Evolutionary conservation across 176 grass and related monocot species (phyloP).

Genomic region (Bothriochloa decipiens): DNA sequence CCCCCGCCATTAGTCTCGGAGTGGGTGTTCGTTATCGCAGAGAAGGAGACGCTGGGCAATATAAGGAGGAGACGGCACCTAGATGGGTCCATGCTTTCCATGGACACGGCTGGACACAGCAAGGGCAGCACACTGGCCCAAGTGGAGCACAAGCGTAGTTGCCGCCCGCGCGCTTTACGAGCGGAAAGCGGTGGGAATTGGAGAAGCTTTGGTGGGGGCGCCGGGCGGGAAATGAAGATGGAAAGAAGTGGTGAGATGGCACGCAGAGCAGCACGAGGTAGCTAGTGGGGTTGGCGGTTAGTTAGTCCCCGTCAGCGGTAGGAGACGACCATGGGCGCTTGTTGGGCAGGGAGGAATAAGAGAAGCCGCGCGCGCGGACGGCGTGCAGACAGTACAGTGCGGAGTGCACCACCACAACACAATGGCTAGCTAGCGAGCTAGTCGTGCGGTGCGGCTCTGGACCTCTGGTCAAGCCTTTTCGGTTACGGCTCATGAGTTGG

Average conservation of each 20-base stretch:
- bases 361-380: background rate
- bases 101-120: background rate
- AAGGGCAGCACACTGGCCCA: conserved; percentile 3
- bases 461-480: conserved; percentile 21
- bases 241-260: conserved; percentile 22
- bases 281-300: conserved; percentile 65
- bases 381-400: background rate
- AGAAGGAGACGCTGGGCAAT: background rate
- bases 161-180: background rate
- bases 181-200: conserved; percentile 47
- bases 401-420: conserved; percentile 7
- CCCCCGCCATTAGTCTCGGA: conserved; percentile 17
- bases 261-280: background rate
- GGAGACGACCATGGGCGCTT: conserved; percentile 16
- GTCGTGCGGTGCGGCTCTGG: background rate
- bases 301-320: conserved; percentile 52
- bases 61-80: background rate
- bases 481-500: conserved; percentile 7
- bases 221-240: background rate
- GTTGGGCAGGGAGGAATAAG: background rate
- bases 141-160: conserved; percentile 25
- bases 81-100: conserved; percentile 32
- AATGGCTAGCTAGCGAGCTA: background rate
- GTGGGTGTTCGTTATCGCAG: background rate
- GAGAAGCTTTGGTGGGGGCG: conserved; percentile 23